Evolutionary conservation across 2,329 filamentous ascomycete species (phyloP).

Genomic region (Calonectria pteridis): DNA sequence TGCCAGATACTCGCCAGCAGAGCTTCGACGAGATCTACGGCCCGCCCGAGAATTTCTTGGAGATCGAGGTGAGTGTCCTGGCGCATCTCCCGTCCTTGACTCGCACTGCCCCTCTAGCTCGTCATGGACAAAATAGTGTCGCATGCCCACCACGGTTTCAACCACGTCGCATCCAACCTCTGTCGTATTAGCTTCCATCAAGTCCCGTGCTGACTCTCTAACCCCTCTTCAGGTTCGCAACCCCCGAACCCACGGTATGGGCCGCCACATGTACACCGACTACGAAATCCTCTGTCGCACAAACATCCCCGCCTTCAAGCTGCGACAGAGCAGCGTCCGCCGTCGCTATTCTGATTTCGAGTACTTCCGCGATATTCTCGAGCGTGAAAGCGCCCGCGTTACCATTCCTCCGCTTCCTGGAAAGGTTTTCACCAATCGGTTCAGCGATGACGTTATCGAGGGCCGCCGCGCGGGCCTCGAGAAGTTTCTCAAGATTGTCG

Average conservation of each 20-base stretch:
- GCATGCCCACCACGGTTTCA: constrained; percentile 2
- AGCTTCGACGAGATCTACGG: constrained; percentile 99
- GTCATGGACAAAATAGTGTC: constrained; percentile 17
- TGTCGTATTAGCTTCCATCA: not conserved
- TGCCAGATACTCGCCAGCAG: constrained; percentile 85
- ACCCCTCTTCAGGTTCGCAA: constrained; percentile 79
- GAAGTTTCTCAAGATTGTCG: constrained; percentile 96
- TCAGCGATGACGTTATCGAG: constrained; percentile 98
- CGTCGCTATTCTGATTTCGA: constrained; percentile 98
- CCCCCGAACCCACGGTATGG: constrained; percentile 93
- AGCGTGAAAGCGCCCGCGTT: constrained; percentile 93
- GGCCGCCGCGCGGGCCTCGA: constrained; percentile 91
- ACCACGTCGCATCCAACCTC: constrained; percentile 1
- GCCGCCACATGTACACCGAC: constrained; percentile 97
- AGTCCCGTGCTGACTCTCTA: not conserved
- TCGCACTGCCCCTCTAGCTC: not conserved
- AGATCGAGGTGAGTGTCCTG: constrained; percentile 81
- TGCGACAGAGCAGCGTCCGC: constrained; percentile 88
- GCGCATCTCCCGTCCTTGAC: not conserved
- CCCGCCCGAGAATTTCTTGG: constrained; percentile 97
- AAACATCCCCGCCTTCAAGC: constrained; percentile 99
- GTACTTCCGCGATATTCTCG: constrained; percentile 97
- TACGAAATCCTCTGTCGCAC: constrained; percentile 98
- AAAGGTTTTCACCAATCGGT: constrained; percentile 98
- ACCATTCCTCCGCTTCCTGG: constrained; percentile 96